Percentiles rank a stretch among this genome's conserved stretches.
These are phyloP conservation scores for Trichomonas tenax DNA, from an alignment of 208 protist species.

Conservation along the genomic window DNA sequence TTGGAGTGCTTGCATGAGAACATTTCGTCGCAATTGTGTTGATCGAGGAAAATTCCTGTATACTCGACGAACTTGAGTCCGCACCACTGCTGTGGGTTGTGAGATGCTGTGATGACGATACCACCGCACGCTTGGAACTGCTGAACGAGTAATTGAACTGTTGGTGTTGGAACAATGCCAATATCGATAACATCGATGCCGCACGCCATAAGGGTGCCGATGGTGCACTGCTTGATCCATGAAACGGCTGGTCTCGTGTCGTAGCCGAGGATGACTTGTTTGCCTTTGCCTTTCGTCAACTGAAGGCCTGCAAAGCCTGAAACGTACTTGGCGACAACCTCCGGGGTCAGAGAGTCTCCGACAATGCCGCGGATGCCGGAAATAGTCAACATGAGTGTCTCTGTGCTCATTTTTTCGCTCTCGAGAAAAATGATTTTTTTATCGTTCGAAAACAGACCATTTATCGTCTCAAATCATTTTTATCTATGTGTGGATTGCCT, in stretches of 20 bases:
- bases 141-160: neutral
- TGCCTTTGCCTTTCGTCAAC: neutral
- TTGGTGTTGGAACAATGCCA: constrained; percentile 14
- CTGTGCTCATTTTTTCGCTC: neutral
- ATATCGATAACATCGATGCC: neutral
- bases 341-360: neutral
- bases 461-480: no score
- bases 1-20: neutral
- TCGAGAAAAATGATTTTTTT: no score
- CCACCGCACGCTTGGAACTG: neutral
- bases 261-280: neutral
- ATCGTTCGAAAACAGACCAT: no score
- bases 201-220: neutral
- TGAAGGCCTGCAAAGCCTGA: neutral
- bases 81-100: constrained; percentile 5
- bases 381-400: neutral
- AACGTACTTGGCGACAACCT: neutral
- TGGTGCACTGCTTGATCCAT: neutral
- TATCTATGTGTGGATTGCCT: no score
- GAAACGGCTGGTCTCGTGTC: neutral
- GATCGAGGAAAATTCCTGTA: neutral
- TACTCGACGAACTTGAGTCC: constrained; percentile 6
- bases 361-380: neutral
- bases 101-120: neutral
- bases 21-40: neutral